Evolutionary conservation across 176 grass and related monocot genomes (phyloP), one percentile per base, ranked within the genome.

Genomic region (Aegilops tauschii): DNA sequence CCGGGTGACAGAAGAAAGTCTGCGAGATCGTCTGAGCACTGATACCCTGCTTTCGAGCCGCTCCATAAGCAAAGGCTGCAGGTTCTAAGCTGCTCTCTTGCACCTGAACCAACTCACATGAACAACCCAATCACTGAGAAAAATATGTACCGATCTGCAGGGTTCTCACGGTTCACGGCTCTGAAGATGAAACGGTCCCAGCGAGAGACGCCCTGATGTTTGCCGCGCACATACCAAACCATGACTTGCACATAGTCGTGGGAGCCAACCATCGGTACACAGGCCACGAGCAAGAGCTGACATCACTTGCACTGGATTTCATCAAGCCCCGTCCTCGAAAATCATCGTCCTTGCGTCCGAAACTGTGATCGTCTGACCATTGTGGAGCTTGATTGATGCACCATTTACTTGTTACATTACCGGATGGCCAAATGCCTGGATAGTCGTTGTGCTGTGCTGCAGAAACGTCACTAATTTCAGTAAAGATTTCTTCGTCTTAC

Each of bases 161-260:
- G 86, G 88, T 96, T 8, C 91, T 98, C 61, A 94, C 90, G 32
- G 78, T 98, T 80, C 93, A 98, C 42, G 96, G 96, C 12, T 89
- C 85, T 16, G 80, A 88, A 88, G 96, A 98, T 63, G 90, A 93
- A 84, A 94, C 82, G 6, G 87, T 96, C 42, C 96, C 93, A 2
- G 84, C 63, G 4, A 65, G 89, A 77, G 92, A 96, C 28, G 93
- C 96, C 6, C 62, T 76, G 35, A 83, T 86, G 78, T 98, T 98
- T 84, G 96, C 96, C 0, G 89, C 89, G 34, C 73, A 91, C 58
- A 87, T 98, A 89, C 93, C 75, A 4, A 89, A 91, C 79, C 92
- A 95, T 39, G 78, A 91, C 82, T 45, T 98, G 86, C 91, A 83
- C 70, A 87, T 98, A 58, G 49, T 98, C 47, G 61, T 82, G 9